Evolutionary conservation across 2,329 filamentous ascomycete genomes (phyloP).

Genomic region (Blastomyces emzantsi): DNA sequence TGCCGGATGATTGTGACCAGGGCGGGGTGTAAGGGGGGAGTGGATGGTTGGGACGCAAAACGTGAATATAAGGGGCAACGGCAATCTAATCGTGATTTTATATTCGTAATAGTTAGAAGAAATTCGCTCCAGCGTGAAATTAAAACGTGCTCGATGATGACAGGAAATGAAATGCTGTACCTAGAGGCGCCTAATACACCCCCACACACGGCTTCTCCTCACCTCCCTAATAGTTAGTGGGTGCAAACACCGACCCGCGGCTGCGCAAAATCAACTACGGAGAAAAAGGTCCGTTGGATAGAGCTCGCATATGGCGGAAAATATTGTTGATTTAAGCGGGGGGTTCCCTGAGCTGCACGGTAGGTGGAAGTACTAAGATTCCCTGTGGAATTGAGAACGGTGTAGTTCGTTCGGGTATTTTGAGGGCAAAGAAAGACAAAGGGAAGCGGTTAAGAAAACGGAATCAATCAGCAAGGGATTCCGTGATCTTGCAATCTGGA

Average conservation of each 20-base stretch:
- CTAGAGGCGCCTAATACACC: not conserved
- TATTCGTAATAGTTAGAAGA: slow-evolving; percentile 1
- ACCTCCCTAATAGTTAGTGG: not conserved
- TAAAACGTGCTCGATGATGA: not conserved
- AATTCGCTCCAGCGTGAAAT: not conserved
- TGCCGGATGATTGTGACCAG: not conserved
- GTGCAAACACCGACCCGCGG: not conserved
- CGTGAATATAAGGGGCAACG: not conserved
- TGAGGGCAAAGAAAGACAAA: not conserved
- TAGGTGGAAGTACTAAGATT: not conserved
- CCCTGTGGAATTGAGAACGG: not conserved
- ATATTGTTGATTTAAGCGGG: not conserved
- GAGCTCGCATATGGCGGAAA: not conserved
- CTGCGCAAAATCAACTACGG: not conserved
- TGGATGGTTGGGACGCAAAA: not conserved
- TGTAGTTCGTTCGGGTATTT: not conserved
- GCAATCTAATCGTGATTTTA: not conserved
- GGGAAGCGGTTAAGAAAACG: not conserved
- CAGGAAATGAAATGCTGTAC: not conserved
- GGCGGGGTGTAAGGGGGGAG: not conserved
- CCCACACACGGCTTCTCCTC: not conserved
- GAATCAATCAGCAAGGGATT: not conserved
- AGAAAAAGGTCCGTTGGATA: not conserved
- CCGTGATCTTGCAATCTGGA: not conserved
- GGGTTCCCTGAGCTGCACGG: not conserved